Base-by-base conservation (phyloP, 2,329 filamentous ascomycete species). In the Paecilomyces fulvus region DNA sequence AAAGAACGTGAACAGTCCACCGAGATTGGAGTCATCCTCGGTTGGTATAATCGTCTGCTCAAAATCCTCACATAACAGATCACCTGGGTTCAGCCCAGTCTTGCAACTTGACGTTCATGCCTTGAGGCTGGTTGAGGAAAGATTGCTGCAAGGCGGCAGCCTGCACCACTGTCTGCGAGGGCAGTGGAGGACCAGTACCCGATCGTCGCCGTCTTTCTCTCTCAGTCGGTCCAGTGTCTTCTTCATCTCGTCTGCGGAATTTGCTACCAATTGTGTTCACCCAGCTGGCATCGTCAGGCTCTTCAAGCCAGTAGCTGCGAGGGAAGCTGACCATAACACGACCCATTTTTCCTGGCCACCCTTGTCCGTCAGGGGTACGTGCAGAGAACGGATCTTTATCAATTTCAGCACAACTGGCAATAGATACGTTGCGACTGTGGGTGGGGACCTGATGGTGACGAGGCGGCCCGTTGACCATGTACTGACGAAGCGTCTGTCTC, bases 281-380 rank as follows among this genome's bases (percentile, higher is more conserved):
- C 89, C 89, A 94, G 58, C 85, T 84, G 52, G 79, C 83, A 56
- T 83, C 74, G 55, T 83, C 75, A 59, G 83, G 83, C 59, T 75
- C 73, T 30, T 88, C 88, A 14, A 95, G 77, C 91, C 92, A 96
- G 75, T 95, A 96, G 56, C 79, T 80, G 61, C 82, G 83, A 43
- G 88, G 88, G 23, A 90, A 78, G 9, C 80, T 80, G 28, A 95
- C 80, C 88, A 96, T 89, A 30, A 82, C 68, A 53, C 92, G 81
- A n/a, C 91, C 92, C 10, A 95, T 67, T 65, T 83, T 85, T 31
- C 91, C 92, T 70, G 81, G 82, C 83, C 88, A 91, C 17, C 91
- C 91, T 59, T 87, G 80, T 10, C 90, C 90, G 56, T 89, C 85
- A n/a, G 86, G 83, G 49, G 84, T 82, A 53, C 83, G 84, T 30